These are phyloP conservation scores for Teunomyces lycoperdinae DNA, from an alignment of 805 yeast genomes.

Conservation along the genomic window DNA sequence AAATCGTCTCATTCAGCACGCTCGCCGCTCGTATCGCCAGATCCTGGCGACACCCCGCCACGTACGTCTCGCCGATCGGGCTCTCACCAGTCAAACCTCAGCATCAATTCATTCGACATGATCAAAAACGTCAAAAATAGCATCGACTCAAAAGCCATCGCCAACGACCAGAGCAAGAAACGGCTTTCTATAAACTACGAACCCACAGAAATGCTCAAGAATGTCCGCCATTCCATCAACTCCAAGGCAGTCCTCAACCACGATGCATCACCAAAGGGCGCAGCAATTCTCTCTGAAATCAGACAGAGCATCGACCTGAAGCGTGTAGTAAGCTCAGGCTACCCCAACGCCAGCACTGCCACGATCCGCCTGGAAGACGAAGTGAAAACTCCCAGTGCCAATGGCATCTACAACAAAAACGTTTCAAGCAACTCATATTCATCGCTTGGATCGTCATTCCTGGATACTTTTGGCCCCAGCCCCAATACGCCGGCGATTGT, in stretches of 20 bases:
- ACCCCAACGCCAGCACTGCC: not conserved
- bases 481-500: conserved; percentile 7
- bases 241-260: conserved; percentile 21
- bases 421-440: conserved; percentile 21
- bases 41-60: not conserved
- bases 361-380: not conserved
- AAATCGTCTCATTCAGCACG: not conserved
- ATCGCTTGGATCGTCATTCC: conserved; percentile 24
- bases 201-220: conserved; percentile 32
- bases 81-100: conserved; percentile 2
- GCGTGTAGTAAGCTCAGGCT: conserved; percentile 12
- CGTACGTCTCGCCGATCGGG: not conserved
- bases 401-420: conserved; percentile 3
- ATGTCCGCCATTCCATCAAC: conserved; percentile 28
- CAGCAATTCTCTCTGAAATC: conserved; percentile 26
- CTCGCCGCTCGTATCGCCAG: not conserved
- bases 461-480: conserved; percentile 14
- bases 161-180: conserved; percentile 7
- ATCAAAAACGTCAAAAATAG: conserved; percentile 22
- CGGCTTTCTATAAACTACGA: conserved; percentile 17
- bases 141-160: conserved; percentile 19
- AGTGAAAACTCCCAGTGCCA: not conserved
- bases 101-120: conserved; percentile 17
- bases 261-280: conserved; percentile 14
- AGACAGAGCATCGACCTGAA: conserved; percentile 38